Percentiles rank a stretch among this genome's conserved stretches.
These are phyloP conservation scores for Kewa caespitosa DNA, from an alignment of 179 eudicot genomes.

Conservation along the genomic window DNA sequence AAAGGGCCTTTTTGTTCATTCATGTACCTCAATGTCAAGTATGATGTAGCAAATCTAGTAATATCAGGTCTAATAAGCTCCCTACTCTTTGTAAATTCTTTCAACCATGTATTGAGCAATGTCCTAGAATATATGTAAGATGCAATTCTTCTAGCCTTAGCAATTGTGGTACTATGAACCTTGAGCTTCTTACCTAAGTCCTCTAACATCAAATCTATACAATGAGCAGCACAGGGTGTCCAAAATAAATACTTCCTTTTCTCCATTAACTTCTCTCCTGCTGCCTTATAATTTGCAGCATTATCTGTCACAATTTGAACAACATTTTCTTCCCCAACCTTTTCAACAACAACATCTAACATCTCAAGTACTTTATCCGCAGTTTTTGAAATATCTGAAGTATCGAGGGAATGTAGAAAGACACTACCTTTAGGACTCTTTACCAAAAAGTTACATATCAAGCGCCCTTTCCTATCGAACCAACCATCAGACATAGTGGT, in stretches of 20 bases:
- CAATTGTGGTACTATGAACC: slow-evolving; percentile 9
- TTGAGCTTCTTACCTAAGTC: slow-evolving; percentile 18
- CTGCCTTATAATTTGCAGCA: slow-evolving; percentile 21
- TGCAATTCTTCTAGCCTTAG: slow-evolving; percentile 3
- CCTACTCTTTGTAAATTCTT: slow-evolving; percentile 11
- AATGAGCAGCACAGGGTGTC: slow-evolving; percentile 29
- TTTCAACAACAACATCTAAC: slow-evolving; percentile 21
- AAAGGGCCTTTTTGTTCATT: background rate
- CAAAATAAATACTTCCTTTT: slow-evolving; percentile 19
- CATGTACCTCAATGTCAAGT: slow-evolving; percentile 20
- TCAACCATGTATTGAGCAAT: slow-evolving; percentile 1
- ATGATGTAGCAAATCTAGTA: background rate
- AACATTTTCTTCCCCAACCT: slow-evolving; percentile 22
- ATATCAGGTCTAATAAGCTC: too few relatives aligned
- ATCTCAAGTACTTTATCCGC: slow-evolving; percentile 11
- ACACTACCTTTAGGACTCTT: slow-evolving; percentile 20
- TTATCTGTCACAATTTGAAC: slow-evolving; percentile 23
- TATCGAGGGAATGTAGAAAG: slow-evolving; percentile 17
- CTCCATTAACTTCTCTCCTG: slow-evolving; percentile 19
- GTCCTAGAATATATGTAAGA: slow-evolving; percentile 24
- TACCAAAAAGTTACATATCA: slow-evolving; percentile 17
- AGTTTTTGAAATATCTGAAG: slow-evolving; percentile 24
- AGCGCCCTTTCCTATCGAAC: slow-evolving; percentile 17
- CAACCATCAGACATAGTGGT: slow-evolving; percentile 25
- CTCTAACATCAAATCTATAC: slow-evolving; percentile 26